Percentiles rank a stretch among this genome's conserved stretches.
Evolutionary conservation across 176 grass and related monocot species (phyloP).

Genomic region (Phragmites australis): DNA sequence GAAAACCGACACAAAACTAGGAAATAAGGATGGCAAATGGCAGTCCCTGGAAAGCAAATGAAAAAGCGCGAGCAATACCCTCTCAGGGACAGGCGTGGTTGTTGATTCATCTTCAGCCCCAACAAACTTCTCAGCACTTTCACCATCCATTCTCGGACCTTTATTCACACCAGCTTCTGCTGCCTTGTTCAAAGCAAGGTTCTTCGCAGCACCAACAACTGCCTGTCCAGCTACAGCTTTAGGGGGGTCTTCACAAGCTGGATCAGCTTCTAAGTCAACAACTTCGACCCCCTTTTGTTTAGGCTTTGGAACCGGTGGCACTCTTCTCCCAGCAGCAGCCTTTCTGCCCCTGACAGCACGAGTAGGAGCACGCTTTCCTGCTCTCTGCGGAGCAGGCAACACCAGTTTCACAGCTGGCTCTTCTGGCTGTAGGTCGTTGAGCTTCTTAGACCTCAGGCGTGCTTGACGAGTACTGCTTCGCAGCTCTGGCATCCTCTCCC

Average conservation of each 20-base stretch:
- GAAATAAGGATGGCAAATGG: constrained; percentile 25
- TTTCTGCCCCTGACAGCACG: constrained; percentile 54
- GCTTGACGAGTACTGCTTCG: constrained; percentile 83
- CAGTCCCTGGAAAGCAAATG: constrained; percentile 13
- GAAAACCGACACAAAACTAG: constrained; percentile 5
- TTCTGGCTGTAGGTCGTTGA: constrained; percentile 36
- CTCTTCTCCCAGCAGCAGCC: constrained; percentile 47
- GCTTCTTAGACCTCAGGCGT: constrained; percentile 65
- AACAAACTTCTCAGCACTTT: constrained; percentile 69
- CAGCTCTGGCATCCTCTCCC: constrained; percentile 91
- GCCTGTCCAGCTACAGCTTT: constrained; percentile 30
- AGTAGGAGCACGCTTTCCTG: constrained; percentile 46
- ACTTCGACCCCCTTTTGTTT: constrained; percentile 36
- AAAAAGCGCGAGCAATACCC: constrained; percentile 47
- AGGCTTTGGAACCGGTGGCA: constrained; percentile 36
- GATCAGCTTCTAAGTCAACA: constrained; percentile 50
- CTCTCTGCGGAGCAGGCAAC: constrained; percentile 44
- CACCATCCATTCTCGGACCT: constrained; percentile 71
- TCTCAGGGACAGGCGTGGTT: constrained; percentile 67
- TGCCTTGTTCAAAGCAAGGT: constrained; percentile 47
- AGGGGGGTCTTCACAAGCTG: constrained; percentile 37
- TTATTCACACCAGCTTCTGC: constrained; percentile 40
- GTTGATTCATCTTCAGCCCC: constrained; percentile 65
- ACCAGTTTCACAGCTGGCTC: constrained; percentile 42
- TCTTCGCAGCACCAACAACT: constrained; percentile 42